These are phyloP conservation scores for Globisporangium sylvaticum DNA, from an alignment of 352 stramenopile genomes.

Conservation along the genomic window DNA sequence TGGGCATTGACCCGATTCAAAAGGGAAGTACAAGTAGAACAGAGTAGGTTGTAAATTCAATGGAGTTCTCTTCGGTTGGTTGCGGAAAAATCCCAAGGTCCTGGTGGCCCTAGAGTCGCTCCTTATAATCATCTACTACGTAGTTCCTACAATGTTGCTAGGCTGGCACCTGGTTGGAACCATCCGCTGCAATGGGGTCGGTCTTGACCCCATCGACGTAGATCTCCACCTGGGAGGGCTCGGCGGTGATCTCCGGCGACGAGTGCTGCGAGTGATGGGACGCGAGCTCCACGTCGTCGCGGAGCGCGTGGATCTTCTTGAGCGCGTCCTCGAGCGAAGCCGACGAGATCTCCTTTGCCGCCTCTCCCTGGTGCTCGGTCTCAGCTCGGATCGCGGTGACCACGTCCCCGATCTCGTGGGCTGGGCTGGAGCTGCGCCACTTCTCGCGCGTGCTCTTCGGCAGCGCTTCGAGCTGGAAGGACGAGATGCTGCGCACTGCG, in stretches of 20 bases:
- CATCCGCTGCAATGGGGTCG: neutral
- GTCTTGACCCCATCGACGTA: slow-evolving; percentile 1
- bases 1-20: too few species aligned
- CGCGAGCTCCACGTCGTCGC: slow-evolving; percentile 20
- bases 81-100: neutral
- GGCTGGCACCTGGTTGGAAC: neutral
- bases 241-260: neutral
- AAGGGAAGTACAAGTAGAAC: too few species aligned
- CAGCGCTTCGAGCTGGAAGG: slow-evolving; percentile 15
- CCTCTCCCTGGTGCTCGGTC: slow-evolving; percentile 21
- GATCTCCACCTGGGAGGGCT: slow-evolving; percentile 17
- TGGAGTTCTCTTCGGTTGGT: neutral
- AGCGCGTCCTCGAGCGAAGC: slow-evolving; percentile 33
- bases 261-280: slow-evolving; percentile 11
- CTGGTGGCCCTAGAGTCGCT: neutral
- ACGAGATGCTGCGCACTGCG: slow-evolving; percentile 20
- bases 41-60: too few species aligned
- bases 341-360: slow-evolving; percentile 16
- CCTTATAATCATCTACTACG: neutral
- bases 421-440: slow-evolving; percentile 23
- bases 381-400: slow-evolving; percentile 20
- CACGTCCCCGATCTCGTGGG: slow-evolving; percentile 13
- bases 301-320: slow-evolving; percentile 32
- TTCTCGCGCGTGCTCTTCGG: slow-evolving; percentile 5
- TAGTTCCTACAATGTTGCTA: neutral